Conservation (phyloP, 768 basidiomycete genomes). For the Tephrocybe sp. region DNA sequence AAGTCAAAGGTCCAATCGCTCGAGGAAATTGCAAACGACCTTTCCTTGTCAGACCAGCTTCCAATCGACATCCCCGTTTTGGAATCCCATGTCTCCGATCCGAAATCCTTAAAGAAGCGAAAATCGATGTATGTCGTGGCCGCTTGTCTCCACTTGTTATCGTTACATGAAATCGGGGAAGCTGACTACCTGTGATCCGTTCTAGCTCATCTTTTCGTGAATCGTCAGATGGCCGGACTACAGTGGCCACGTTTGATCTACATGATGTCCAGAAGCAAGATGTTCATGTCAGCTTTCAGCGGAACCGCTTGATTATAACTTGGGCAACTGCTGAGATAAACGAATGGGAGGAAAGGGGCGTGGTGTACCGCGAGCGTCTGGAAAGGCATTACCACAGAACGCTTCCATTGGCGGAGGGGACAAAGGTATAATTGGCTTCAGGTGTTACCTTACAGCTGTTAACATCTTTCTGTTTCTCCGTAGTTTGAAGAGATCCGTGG, state of each 20-base stretch:
- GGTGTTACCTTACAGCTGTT: neutral
- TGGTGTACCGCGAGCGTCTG: constrained; percentile 58
- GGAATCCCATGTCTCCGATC: constrained; percentile 35
- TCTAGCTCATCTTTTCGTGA: constrained; percentile 66
- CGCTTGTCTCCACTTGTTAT: constrained; percentile 9
- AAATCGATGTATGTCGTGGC: constrained; percentile 58
- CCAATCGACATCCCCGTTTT: constrained; percentile 36
- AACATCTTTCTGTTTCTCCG: neutral
- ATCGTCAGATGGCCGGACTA: constrained; percentile 66
- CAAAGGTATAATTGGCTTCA: constrained; percentile 44
- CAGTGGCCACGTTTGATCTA: constrained; percentile 70
- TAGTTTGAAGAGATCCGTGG: constrained; percentile 77
- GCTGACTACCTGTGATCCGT: constrained; percentile 14
- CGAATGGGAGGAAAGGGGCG: constrained; percentile 61
- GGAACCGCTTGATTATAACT: constrained; percentile 57
- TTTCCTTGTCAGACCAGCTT: constrained; percentile 30
- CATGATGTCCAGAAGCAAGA: constrained; percentile 69
- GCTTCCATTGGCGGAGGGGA: constrained; percentile 71
- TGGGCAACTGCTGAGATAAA: constrained; percentile 61
- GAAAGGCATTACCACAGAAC: constrained; percentile 65
- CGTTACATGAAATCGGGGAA: constrained; percentile 12
- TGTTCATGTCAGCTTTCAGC: constrained; percentile 72
- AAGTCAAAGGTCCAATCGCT: constrained; percentile 71
- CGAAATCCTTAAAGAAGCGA: constrained; percentile 50
- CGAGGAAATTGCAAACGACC: constrained; percentile 41